Base-by-base conservation (phyloP, 2,329 filamentous ascomycete species). In the Verticillium klebahnii region DNA sequence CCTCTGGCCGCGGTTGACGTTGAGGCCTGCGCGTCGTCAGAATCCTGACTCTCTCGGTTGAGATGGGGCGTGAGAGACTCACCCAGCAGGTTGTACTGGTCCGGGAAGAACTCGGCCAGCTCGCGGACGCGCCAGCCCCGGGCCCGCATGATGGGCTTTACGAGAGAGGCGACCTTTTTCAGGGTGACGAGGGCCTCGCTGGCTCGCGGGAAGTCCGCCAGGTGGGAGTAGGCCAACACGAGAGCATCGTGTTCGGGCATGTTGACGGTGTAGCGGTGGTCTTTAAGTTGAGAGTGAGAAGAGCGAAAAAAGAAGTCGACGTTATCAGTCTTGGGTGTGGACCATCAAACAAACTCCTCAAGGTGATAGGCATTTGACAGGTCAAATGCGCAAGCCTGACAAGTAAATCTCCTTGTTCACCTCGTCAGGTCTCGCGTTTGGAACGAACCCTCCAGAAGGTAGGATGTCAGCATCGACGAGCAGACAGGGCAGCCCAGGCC, bases 61-160 rank as follows among this genome's bases (percentile, higher is more conserved):
- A 29, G n/a, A 11, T 34, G 19, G 11, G 8, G 40, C n/a, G 12
- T 54, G 50, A 5, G 19, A 31, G 19, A 68, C 74, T 54, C 75
- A 82, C 91, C 93, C 50, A 96, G 78, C 1, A 97, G 80, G 67
- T 90, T 90, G 36, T 80, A 76, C 68, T 95, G 83, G 14, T 86
- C 80, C 1, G 94, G 94, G 63, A 91, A 90, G 76, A 98, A 97
- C 73, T 98, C 94, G 57, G 88, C 87, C 17, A 98, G 82, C 57
- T 90, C 85, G 32, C 84, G 82, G 37, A 98, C 91, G 65, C 81
- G 89, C 91, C 93, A 98, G 61, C 83, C 83, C 54, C 91, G 86
- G 57, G 92, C 92, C 66, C 92, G 85, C 93, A 98, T 98, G 65
- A 98, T 91, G 19, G 94, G 94, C 74, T 97, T 97, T 64, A 97